Evolutionary conservation across 2,329 filamentous ascomycete genomes (phyloP), one percentile per base, ranked within the genome.

Genomic region (Grosmannia serpens): DNA sequence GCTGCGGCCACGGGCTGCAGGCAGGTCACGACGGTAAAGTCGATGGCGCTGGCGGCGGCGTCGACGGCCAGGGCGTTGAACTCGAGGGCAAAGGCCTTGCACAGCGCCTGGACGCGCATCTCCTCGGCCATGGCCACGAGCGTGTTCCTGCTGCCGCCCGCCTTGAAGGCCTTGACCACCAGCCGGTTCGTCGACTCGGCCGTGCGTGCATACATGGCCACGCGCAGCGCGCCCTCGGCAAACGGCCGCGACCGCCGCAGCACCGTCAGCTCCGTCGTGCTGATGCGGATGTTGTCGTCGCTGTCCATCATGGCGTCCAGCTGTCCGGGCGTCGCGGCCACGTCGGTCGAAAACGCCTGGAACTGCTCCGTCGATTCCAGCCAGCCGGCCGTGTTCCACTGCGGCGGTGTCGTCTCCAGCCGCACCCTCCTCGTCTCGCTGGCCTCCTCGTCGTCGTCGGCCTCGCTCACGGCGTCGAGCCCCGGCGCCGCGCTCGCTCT

Each of bases 11-110:
- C 35, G 29, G 60, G 60, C 46, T 67, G 63, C 3, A 72, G 62
- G 22, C 68, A 72, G 2, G 68, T 69, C 1, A 68, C 66, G 0
- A 70, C 67, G 51, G 71, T 64, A 57, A 71, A 69, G 59, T 73
- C 70, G 33, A 74, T 65, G 29, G 29, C 29, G 29, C 10, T 10
- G 29, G 29, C 29, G 29, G 4, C 13, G 27, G 50, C 61, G 5
- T 58, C 52, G 0, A 54, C 59, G 1, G 67, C 46, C 1, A 75
- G 57, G 1, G 60, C 60, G 58, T 74, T 74, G 61, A 74, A 74
- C 59, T 74, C 72, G 9, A 73, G 67, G 0, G 72, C 72, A 53
- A 74, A 74, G 0, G 70, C 69, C 49, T 73, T 73, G 65, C 70
- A 73, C 13, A 74, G 64, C 4, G 70, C 70, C 57, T 73, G 72